These are phyloP conservation scores for Russula ochroleuca DNA, from an alignment of 768 basidiomycete species.

Conservation along the genomic window DNA sequence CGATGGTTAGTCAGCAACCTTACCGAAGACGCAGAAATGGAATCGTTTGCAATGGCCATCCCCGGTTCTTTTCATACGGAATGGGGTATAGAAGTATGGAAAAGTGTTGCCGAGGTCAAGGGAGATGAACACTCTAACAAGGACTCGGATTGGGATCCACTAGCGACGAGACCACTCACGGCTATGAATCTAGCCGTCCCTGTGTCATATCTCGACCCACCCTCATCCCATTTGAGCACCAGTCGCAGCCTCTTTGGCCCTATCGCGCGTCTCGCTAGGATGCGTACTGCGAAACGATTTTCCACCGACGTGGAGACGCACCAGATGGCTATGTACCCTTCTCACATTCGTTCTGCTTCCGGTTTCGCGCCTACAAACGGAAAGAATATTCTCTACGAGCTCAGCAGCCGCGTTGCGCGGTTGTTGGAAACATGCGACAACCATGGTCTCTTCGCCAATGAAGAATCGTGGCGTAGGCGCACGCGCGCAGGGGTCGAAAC, in stretches of 20 bases:
- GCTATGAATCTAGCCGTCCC: no score
- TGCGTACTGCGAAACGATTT: not conserved
- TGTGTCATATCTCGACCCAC: no score
- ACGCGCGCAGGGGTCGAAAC: slow-evolving; percentile 11
- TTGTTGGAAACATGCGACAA: slow-evolving; percentile 10
- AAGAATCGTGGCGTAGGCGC: slow-evolving; percentile 13
- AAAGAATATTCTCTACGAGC: not conserved
- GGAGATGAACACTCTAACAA: not conserved
- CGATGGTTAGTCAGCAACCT: slow-evolving; percentile 2
- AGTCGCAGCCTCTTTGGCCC: not conserved
- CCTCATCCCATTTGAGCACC: not conserved
- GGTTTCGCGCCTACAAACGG: no score
- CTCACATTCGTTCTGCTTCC: not conserved
- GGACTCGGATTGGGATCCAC: not conserved
- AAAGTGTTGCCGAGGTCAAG: not conserved
- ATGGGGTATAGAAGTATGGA: slow-evolving; percentile 11
- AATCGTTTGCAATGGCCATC: slow-evolving; percentile 3
- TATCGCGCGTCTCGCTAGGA: not conserved
- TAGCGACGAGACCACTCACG: not conserved
- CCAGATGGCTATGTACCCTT: not conserved
- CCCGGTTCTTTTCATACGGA: slow-evolving; percentile 1
- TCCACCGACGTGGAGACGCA: not conserved
- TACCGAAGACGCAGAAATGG: slow-evolving; percentile 9
- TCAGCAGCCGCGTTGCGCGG: slow-evolving; percentile 4
- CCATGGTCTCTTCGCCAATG: not conserved